A percentile compares a stretch with the other conserved stretches of the same genome.
These are phyloP conservation scores for Diaporthe amygdali DNA, from an alignment of 2,329 filamentous ascomycete genomes.

Conservation along the genomic window DNA sequence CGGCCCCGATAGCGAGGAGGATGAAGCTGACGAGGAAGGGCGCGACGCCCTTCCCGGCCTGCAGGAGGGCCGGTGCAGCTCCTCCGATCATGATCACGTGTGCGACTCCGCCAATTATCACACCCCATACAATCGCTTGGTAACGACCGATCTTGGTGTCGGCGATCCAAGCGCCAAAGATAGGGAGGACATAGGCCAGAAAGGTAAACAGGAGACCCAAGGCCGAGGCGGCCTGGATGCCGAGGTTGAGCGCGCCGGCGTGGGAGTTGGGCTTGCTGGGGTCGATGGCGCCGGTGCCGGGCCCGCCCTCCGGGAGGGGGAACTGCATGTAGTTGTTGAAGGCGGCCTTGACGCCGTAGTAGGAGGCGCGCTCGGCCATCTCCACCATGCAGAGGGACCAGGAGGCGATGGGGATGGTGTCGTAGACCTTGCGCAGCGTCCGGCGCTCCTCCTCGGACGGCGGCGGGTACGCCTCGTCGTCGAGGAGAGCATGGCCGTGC, in stretches of 20 bases:
- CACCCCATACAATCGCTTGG: constrained; percentile 64
- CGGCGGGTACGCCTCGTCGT: constrained; percentile 35
- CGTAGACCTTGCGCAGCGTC: constrained; percentile 52
- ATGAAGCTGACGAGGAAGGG: constrained; percentile 68
- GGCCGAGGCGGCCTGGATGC: constrained; percentile 52
- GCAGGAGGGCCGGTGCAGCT: constrained; percentile 64
- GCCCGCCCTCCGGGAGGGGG: constrained; percentile 50
- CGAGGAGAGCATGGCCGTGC: not conserved
- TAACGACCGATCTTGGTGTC: constrained; percentile 72
- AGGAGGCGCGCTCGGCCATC: constrained; percentile 57
- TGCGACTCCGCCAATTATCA: constrained; percentile 64
- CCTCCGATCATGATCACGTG: constrained; percentile 70
- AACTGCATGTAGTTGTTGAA: constrained; percentile 63
- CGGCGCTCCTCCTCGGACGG: constrained; percentile 53
- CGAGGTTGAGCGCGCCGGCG: constrained; percentile 56
- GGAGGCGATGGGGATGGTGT: constrained; percentile 46
- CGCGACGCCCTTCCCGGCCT: constrained; percentile 54
- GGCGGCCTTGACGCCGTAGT: constrained; percentile 54
- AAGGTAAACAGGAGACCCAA: constrained; percentile 52
- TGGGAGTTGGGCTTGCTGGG: constrained; percentile 40
- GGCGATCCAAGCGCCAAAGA: constrained; percentile 60
- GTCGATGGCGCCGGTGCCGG: constrained; percentile 40
- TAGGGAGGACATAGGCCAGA: constrained; percentile 54
- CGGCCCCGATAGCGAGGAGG: constrained; percentile 71
- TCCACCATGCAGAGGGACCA: constrained; percentile 56